Evolutionary conservation across 768 basidiomycete genomes (phyloP).

Genomic region (Leccinum longicurvipes): DNA sequence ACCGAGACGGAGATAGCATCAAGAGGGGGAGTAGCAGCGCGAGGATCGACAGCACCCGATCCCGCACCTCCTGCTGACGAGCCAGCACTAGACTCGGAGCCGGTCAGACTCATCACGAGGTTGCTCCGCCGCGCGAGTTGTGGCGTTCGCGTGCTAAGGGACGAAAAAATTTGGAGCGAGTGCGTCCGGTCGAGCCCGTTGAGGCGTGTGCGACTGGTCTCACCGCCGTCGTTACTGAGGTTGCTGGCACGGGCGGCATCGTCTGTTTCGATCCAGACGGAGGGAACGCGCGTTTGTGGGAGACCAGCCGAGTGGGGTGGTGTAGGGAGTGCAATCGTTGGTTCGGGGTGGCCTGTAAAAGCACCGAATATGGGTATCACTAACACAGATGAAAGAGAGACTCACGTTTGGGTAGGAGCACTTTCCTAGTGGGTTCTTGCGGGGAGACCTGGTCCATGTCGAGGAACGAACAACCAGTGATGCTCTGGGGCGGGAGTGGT

Average conservation of each 20-base stretch:
- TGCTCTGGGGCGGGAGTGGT: slow-evolving; percentile 13
- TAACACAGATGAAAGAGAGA: not conserved
- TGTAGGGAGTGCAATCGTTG: slow-evolving; percentile 14
- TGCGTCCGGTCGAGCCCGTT: slow-evolving; percentile 21
- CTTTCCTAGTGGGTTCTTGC: slow-evolving; percentile 31
- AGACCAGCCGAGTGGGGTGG: slow-evolving; percentile 24
- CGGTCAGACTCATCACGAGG: slow-evolving; percentile 25
- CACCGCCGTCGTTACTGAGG: slow-evolving; percentile 5
- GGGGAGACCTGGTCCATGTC: slow-evolving; percentile 30
- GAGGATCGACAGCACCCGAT: not conserved
- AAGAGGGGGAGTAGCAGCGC: too few species aligned
- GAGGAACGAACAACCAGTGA: slow-evolving; percentile 29
- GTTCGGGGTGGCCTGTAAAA: slow-evolving; percentile 13
- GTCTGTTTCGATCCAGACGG: slow-evolving; percentile 49
- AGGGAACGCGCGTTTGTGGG: slow-evolving; percentile 35
- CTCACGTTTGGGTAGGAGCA: slow-evolving; percentile 16
- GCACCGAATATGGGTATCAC: not conserved
- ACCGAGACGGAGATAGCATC: not conserved
- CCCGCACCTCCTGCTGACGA: not conserved
- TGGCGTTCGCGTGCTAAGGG: slow-evolving; percentile 1
- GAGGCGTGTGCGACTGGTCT: not conserved
- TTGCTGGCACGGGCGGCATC: not conserved
- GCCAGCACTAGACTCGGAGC: not conserved
- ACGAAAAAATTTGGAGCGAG: slow-evolving; percentile 21
- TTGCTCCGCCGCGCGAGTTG: slow-evolving; percentile 19